Conservation (phyloP, 805 yeast species). For the Sungouiozyma ichnusensis region DNA sequence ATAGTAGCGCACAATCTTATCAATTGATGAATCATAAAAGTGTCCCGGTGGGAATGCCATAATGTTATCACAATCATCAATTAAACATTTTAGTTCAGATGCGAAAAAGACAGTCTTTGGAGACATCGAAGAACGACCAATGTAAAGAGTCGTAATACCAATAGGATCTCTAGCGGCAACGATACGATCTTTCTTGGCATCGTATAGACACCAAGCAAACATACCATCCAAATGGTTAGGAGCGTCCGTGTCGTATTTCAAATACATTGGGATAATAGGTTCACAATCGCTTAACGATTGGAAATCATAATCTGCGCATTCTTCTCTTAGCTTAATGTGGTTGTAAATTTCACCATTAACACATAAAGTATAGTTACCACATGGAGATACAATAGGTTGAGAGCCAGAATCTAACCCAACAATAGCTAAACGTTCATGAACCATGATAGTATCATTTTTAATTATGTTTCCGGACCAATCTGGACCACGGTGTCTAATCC, state of each 20-base stretch:
- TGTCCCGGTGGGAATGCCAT: conserved; percentile 98
- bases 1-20: conserved; percentile 77
- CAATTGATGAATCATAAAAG: conserved; percentile 86
- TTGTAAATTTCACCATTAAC: conserved; percentile 98
- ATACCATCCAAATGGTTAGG: conserved; percentile 94
- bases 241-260: conserved; percentile 79
- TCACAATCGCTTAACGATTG: conserved; percentile 93
- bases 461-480: conserved; percentile 93
- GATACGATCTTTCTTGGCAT: conserved; percentile 72
- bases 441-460: conserved; percentile 70
- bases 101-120: conserved; percentile 85
- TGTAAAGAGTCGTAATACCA: conserved; percentile 91
- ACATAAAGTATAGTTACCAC: conserved; percentile 61
- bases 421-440: conserved; percentile 94
- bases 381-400: conserved; percentile 84
- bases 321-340: conserved; percentile 80
- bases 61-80: conserved; percentile 90
- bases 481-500: conserved; percentile 98
- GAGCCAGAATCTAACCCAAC: conserved; percentile 98
- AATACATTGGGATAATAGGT: conserved; percentile 86
- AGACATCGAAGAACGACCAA: conserved; percentile 64
- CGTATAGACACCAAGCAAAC: conserved; percentile 93
- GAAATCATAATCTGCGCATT: conserved; percentile 63
- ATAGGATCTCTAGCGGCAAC: conserved; percentile 98
- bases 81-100: conserved; percentile 85